Base-by-base conservation (phyloP, 805 yeast species). In the Metahyphopichia silvanorum region DNA sequence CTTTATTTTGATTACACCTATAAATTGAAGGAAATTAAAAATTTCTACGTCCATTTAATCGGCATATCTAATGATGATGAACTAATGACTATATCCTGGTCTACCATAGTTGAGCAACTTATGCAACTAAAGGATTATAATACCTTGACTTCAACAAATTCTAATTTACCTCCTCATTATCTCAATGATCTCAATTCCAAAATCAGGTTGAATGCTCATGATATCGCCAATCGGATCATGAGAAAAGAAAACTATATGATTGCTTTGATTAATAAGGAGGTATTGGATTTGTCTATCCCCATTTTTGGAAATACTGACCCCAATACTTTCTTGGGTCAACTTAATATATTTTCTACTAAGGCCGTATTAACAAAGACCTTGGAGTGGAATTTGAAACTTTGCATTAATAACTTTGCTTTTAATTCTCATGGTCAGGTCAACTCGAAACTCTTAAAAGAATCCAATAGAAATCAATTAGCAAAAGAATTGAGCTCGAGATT, bases 201-300 rank as follows among this genome's bases (percentile, higher is more conserved):
- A 48, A 76, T 78, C 32, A 69, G 89, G 42, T 69, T 93, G 33
- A 91, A 86, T 49, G 95, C 98, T 4, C 96, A 89, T 55, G 93
- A 83, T 48, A 86, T 93, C 32, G 98, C 97, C 10, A 94, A 93
- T 53, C 69, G 98, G 37, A 84, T 93, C 35, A 89, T 93, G 98
- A 69, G 99, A 39, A 86, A 81, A 44, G 98, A 93, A 39, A 93
- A 93, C 53, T 93, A 89, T 55, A 71, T 88, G 70, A 87, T 93
- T 51, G 96, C 97, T 1, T 60, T 93, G 44, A 79, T 86, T 48
- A 89, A 87, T 57, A 85, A 80, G 44, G 77, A 84, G 37, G 63
- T 91, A 1, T 59, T 91, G 26, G 83, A 84, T 47, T 61, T 86
- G 16, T 69, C 83, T 0, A 53, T 87, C 35, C 16, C 45, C 29